These are phyloP conservation scores for Waltergamsia citrina DNA, from an alignment of 2,329 filamentous ascomycete genomes.

Conservation along the genomic window DNA sequence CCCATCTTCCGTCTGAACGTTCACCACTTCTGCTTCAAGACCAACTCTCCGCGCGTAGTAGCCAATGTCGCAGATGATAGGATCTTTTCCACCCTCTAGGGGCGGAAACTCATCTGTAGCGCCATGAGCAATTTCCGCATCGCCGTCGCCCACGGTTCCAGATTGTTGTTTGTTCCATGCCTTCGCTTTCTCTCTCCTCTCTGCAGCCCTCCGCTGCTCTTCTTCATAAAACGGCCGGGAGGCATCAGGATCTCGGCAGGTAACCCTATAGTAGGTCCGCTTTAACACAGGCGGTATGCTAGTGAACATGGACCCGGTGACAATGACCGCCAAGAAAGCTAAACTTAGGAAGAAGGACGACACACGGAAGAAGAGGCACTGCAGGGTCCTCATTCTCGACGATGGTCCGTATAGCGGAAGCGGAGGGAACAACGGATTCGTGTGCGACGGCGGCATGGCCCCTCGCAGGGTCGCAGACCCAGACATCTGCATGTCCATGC, in stretches of 20 bases:
- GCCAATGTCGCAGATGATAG: conserved; percentile 64
- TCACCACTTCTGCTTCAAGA: conserved; percentile 71
- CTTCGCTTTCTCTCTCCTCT: conserved; percentile 46
- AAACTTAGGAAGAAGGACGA: conserved; percentile 71
- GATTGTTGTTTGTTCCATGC: conserved; percentile 47
- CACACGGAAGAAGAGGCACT: conserved; percentile 55
- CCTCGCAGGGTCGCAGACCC: conserved; percentile 34
- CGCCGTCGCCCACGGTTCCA: conserved; percentile 24
- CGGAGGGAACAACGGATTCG: conserved; percentile 76
- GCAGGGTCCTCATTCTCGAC: conserved; percentile 51
- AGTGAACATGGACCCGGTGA: conserved; percentile 63
- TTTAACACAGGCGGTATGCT: conserved; percentile 45
- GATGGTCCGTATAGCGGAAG: conserved; percentile 75
- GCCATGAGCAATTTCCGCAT: conserved; percentile 32
- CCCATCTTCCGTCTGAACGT: conserved; percentile 88
- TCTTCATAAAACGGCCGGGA: conserved; percentile 63
- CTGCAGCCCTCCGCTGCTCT: conserved; percentile 50
- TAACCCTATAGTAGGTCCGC: conserved; percentile 42
- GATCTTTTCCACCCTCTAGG: conserved; percentile 73
- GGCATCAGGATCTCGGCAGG: conserved; percentile 48
- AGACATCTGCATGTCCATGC: conserved; percentile 28
- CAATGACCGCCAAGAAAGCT: conserved; percentile 65
- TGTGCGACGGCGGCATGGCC: conserved; percentile 54
- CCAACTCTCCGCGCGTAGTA: conserved; percentile 87
- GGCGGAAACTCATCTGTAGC: conserved; percentile 53